phyloP scores from a whole-genome alignment of 2,329 filamentous ascomycete genomes.

The Cladosporium sp. region DNA sequence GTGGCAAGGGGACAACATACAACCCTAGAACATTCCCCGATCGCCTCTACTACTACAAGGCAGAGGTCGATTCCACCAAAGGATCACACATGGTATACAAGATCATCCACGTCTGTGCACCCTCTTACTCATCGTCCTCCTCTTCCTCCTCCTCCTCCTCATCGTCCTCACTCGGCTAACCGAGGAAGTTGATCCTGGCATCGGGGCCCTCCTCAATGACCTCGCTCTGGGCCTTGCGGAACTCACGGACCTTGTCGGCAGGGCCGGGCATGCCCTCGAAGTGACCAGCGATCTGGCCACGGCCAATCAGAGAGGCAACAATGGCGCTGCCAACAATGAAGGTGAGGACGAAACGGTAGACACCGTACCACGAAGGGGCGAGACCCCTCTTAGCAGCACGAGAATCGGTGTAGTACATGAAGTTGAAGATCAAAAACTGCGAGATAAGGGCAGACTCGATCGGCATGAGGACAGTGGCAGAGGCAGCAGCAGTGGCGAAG shows the following conservation, averaged over 20 bases:
- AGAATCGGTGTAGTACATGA: conserved; percentile 82
- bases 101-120: conserved; percentile 8
- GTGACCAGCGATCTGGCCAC: conserved; percentile 70
- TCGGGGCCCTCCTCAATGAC: conserved; percentile 35
- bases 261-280: conserved; percentile 48
- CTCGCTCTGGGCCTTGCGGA: conserved; percentile 42
- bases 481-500: conserved; percentile 75
- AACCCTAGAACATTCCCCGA: background rate
- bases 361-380: conserved; percentile 81
- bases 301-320: conserved; percentile 75
- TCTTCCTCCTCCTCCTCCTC: conserved; percentile 31
- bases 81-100: conserved; percentile 12
- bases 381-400: conserved; percentile 72
- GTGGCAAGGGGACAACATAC: conserved; percentile 7
- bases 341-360: conserved; percentile 89
- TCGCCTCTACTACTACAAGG: background rate
- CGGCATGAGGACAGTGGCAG: conserved; percentile 85
- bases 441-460: conserved; percentile 80
- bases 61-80: background rate
- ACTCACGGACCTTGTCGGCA: conserved; percentile 50
- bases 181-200: conserved; percentile 32
- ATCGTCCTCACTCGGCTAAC: conserved; percentile 32
- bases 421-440: conserved; percentile 82
- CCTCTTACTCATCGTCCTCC: conserved; percentile 15
- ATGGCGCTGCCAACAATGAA: conserved; percentile 84